phyloP scores from a whole-genome alignment of 2,329 filamentous ascomycete species.

The Blastomyces gilchristii region DNA sequence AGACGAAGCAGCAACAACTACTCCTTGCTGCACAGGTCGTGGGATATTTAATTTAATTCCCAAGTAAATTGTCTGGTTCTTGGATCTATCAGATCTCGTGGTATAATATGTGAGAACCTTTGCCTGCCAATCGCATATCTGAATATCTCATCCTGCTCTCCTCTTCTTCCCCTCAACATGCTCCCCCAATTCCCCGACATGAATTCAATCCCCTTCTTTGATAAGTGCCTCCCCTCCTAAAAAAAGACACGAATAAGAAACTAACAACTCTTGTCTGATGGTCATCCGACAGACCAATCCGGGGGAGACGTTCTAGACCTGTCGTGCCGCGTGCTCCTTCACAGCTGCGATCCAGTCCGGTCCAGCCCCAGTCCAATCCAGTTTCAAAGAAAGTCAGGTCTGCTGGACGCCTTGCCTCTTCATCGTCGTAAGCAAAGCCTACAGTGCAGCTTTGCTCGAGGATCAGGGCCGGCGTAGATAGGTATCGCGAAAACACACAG shows the following conservation, averaged over 20 bases:
- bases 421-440: constrained; percentile 6
- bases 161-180: background rate
- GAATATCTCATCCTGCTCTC: background rate
- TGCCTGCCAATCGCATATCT: background rate
- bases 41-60: background rate
- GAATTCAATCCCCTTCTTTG: background rate
- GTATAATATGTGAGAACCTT: background rate
- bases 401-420: background rate
- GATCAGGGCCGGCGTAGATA: background rate
- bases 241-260: background rate
- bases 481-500: background rate
- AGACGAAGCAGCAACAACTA: background rate
- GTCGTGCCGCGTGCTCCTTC: background rate
- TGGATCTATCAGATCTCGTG: background rate
- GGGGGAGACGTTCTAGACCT: constrained; percentile 3
- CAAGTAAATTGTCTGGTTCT: background rate
- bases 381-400: background rate
- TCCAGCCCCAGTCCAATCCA: background rate
- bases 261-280: background rate
- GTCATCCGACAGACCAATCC: background rate
- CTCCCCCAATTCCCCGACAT: background rate
- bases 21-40: background rate
- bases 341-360: background rate
- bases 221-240: background rate
- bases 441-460: background rate